These are phyloP conservation scores for Aureobasidium musti DNA, from an alignment of 2,329 filamentous ascomycete genomes.

Conservation along the genomic window DNA sequence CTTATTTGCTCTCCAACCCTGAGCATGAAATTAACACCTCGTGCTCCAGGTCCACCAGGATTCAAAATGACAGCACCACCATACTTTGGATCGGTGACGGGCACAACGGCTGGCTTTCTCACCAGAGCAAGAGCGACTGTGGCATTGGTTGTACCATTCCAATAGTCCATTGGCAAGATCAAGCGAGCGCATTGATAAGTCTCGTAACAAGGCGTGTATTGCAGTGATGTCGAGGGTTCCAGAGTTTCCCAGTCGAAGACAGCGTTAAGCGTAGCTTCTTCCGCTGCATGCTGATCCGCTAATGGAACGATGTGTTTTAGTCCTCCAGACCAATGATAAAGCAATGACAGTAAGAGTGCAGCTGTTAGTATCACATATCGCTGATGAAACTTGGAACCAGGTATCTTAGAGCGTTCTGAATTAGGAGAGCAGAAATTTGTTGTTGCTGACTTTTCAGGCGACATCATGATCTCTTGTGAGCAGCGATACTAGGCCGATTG, in stretches of 20 bases:
- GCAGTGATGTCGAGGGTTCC: not conserved
- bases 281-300: not conserved
- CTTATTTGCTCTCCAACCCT: conserved; percentile 42
- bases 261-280: too few relatives aligned
- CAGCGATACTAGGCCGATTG: not conserved
- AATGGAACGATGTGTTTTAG: not conserved
- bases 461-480: not conserved
- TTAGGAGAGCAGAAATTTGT: not conserved
- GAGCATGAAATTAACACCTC: conserved; percentile 39
- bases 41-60: conserved; percentile 50
- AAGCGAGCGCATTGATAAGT: conserved; percentile 53
- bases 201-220: conserved; percentile 44
- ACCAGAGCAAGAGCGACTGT: conserved; percentile 50
- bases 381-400: not conserved
- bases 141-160: conserved; percentile 41
- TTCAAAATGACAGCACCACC: conserved; percentile 53
- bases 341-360: not conserved
- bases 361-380: not conserved
- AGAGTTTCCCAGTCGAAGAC: not conserved
- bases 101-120: conserved; percentile 48
- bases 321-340: not conserved
- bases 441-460: not conserved
- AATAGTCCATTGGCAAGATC: conserved; percentile 50
- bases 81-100: conserved; percentile 48
- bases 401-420: too few relatives aligned